Percentiles rank a stretch among this genome's conserved stretches.
Conservation (phyloP, 176 grass and related monocot genomes). For the Paspalum vaginatum region DNA sequence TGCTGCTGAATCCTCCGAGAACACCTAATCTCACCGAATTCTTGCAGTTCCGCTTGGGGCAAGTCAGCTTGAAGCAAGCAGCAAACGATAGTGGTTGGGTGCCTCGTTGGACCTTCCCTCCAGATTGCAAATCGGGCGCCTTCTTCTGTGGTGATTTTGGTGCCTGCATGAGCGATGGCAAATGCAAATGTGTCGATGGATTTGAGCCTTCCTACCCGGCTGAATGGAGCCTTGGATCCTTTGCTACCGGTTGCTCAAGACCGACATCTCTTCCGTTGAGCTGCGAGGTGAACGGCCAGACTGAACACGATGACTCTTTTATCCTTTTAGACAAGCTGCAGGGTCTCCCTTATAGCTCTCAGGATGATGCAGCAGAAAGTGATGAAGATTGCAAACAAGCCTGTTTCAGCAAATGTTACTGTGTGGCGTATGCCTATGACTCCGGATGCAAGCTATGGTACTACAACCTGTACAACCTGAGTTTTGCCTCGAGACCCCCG, state of each 20-base stretch:
- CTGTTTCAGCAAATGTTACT: slow-evolving; percentile 28
- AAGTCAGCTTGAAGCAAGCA: slow-evolving; percentile 38
- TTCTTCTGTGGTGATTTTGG: slow-evolving; percentile 58
- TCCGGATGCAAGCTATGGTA: slow-evolving; percentile 38
- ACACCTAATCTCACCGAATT: slow-evolving; percentile 25
- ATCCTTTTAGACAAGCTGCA: slow-evolving; percentile 7
- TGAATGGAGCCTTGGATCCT: slow-evolving; percentile 36
- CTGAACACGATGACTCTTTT: slow-evolving; percentile 33
- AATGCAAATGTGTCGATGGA: slow-evolving; percentile 41
- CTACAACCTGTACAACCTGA: slow-evolving; percentile 23
- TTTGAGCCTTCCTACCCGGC: slow-evolving; percentile 33
- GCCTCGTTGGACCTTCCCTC: slow-evolving; percentile 43
- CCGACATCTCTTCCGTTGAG: slow-evolving; percentile 46
- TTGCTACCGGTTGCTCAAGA: slow-evolving; percentile 50
- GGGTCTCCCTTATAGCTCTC: slow-evolving; percentile 7
- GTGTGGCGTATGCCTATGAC: slow-evolving; percentile 1
- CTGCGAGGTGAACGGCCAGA: slow-evolving; percentile 33
- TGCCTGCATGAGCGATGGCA: slow-evolving; percentile 12
- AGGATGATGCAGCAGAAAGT: neutral
- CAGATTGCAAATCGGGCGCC: slow-evolving; percentile 43
- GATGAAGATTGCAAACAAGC: slow-evolving; percentile 3
- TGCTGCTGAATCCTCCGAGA: slow-evolving; percentile 27
- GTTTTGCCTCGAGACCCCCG: slow-evolving; percentile 12
- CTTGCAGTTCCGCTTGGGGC: slow-evolving; percentile 45
- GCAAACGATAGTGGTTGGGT: slow-evolving; percentile 38